These are phyloP conservation scores for Neocucurbitaria cava DNA, from an alignment of 2,329 filamentous ascomycete species.

Conservation along the genomic window DNA sequence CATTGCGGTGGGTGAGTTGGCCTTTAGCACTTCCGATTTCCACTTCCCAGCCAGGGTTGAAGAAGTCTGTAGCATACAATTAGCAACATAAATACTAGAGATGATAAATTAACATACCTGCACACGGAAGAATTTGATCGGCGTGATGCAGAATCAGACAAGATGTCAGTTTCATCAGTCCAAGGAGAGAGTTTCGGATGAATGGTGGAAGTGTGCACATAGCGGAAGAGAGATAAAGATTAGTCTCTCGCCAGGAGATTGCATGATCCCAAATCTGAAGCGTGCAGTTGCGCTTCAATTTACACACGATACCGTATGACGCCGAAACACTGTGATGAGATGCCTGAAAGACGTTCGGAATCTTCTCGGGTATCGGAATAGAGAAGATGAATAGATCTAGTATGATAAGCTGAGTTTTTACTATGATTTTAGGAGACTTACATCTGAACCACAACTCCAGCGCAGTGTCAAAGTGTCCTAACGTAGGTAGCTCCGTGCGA, in stretches of 20 bases:
- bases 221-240: constrained; percentile 49
- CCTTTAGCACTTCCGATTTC: constrained; percentile 67
- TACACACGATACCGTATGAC: constrained; percentile 67
- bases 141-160: constrained; percentile 59
- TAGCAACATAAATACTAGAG: constrained; percentile 1
- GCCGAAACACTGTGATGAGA: constrained; percentile 68
- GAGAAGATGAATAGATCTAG: constrained; percentile 62
- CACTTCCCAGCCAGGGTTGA: constrained; percentile 69
- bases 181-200: constrained; percentile 50
- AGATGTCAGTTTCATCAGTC: constrained; percentile 50
- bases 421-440: constrained; percentile 17
- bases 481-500: constrained; percentile 53
- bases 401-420: constrained; percentile 19
- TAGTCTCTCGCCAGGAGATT: constrained; percentile 66
- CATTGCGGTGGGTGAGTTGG: constrained; percentile 62
- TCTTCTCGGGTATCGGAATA: constrained; percentile 62
- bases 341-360: constrained; percentile 67
- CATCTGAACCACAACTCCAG: constrained; percentile 57
- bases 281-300: constrained; percentile 65
- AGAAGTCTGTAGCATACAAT: constrained; percentile 60
- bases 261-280: constrained; percentile 70
- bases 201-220: constrained; percentile 52
- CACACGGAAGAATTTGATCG: constrained; percentile 57
- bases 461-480: constrained; percentile 55
- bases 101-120: constrained; percentile 25